Evolutionary conservation across 441 rosid species (phyloP).

Genomic region (Erysimum pusillum): DNA sequence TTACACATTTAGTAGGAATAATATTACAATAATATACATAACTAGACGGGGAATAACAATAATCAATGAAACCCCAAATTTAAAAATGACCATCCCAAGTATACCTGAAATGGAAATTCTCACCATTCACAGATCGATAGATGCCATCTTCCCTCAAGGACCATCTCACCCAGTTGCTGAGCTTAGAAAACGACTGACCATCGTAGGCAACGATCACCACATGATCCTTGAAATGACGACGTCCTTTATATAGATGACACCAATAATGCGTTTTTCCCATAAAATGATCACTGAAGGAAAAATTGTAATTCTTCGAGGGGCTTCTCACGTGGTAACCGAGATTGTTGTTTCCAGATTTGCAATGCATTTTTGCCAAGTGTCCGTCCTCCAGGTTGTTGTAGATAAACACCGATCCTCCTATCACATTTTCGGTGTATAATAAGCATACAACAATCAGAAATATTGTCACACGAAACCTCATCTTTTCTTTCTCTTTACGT

Average conservation of each 20-base stretch:
- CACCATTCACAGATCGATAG: constrained; percentile 19
- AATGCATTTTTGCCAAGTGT: neutral
- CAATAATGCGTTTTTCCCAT: neutral
- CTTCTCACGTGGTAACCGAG: constrained; percentile 20
- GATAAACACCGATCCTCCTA: constrained; percentile 26
- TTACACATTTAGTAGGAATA: neutral
- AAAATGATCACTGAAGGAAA: neutral
- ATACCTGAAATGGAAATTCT: constrained; percentile 7
- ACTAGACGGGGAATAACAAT: neutral
- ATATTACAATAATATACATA: neutral
- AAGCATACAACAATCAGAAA: constrained; percentile 10
- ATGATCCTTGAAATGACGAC: neutral
- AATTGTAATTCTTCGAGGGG: neutral
- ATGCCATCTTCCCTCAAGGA: constrained; percentile 3
- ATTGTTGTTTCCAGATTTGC: constrained; percentile 8
- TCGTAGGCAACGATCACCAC: neutral
- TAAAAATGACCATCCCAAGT: constrained; percentile 8
- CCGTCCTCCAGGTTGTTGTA: constrained; percentile 9
- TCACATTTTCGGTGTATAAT: constrained; percentile 8
- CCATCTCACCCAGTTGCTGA: constrained; percentile 25
- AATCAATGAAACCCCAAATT: neutral
- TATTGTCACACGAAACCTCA: constrained; percentile 13
- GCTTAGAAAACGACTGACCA: neutral
- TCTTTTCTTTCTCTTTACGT: neutral
- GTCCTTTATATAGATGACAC: constrained; percentile 23